Base-by-base conservation (phyloP, 2,329 filamentous ascomycete species). In the Diplodia scrobiculata region DNA sequence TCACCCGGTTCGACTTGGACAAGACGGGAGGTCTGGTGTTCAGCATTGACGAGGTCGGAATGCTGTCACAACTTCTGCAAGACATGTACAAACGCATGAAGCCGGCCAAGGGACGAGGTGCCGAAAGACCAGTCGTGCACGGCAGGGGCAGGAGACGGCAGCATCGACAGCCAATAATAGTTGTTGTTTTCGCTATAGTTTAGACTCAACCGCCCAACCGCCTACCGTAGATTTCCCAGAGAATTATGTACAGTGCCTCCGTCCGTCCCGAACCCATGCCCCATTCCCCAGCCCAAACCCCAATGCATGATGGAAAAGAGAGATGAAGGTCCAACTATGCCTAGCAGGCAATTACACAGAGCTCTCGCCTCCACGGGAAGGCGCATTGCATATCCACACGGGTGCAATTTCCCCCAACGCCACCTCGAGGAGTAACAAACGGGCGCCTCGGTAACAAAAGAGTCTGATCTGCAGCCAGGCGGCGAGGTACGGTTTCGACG, bases 391-490 rank as follows among this genome's bases (percentile, higher is more conserved):
- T 36, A 62, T 50, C 58, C 10, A 62, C 45, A 62, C 41, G 45
- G 45, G 27, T 36, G 58, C 29, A 50, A 38, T 62, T 50, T 50
- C 45, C 52, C 58, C 34, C 58, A 50, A 50, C 58, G 58, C 58
- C 58, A 25, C 45, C 27, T 25, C 19, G 14, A 62, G n/a, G 19
- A 34, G 45, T 32, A 29, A 36, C 29, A 50, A 62, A 48, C 27
- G 29, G 54, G 21, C 9, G 38, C 10, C 38, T 19, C 38, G 34
- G 58, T 62, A n/a, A 14, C 58, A 62, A 21, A 27, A 62, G 27
- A 29, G 58, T 62, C 48, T 62, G 58, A 62, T 62, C 58, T 19
- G 27, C 58, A 17, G 45, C 29, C 27, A 50, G 58, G 58, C 41
- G 58, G n/a, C 17, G 29, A 25, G n/a, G 34, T 62, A 50, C 58